Evolutionary conservation across 495 filamentous ascomycete genomes (phyloP), one percentile per base, ranked within the genome.

Genomic region (Xylaria flabelliformis): DNA sequence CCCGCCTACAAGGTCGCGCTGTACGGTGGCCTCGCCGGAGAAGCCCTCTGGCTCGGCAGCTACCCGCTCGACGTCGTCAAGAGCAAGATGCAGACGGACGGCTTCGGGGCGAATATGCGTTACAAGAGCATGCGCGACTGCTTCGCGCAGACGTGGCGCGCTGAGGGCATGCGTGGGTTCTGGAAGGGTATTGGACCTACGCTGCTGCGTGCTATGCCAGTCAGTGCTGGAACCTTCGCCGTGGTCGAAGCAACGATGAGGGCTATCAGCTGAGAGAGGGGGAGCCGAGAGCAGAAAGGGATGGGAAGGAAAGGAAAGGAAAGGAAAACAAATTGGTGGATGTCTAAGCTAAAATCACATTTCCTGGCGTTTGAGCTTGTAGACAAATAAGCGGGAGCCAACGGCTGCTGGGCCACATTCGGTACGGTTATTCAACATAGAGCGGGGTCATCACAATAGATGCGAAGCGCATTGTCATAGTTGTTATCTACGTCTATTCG

Each of bases 1-100:
- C 89, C 92, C 13, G 89, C 88, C 71, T 89, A 90, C 80, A 97
- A 97, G 83, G 89, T 99, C 55, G 97, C 96, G 21, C 84, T 92
- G 10, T 98, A 98, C 79, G 96, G 96, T 74, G 96, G 96, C 53
- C 80, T 98, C 67, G 96, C 96, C 1, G 96, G 96, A 72, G 96
- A 99, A 86, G 93, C 90, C 29, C 86, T 99, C 53, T 99, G 96
- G 96, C 80, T 99, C 73, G 87, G 86, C 50, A 96, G 93, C 77
- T 99, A 99, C 81, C 96, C 96, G 29, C 91, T 99, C 69, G 96
- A 99, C 82, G 96, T 98, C 36, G 83, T 99, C 80, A 99, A 99
- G 92, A 97, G 93, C 82, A 98, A 97, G 89, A 97, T 98, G 95
- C 96, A 99, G 88, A 97, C 90, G 73, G 96, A 99, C 85, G 95